A percentile compares a stretch with the other conserved stretches of the same genome.
phyloP scores from a whole-genome alignment of 192 early-diverging fungal species.

The Dissophora globulifera region DNA sequence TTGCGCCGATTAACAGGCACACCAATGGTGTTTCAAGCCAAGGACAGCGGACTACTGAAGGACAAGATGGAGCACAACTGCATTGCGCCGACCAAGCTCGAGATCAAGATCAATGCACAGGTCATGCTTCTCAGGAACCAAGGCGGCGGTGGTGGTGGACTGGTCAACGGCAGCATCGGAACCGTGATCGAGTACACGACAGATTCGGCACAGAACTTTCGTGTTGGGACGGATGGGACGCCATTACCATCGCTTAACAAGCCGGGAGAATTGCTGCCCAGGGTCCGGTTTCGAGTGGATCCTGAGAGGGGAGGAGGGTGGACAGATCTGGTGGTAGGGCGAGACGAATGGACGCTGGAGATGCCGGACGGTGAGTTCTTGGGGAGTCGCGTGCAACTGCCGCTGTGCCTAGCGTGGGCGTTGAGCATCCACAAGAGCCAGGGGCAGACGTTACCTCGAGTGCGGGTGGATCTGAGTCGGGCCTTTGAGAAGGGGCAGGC shows the following conservation, averaged over 20 bases:
- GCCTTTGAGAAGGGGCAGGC: conserved; percentile 88
- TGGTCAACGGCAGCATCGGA: conserved; percentile 91
- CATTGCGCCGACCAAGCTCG: conserved; percentile 69
- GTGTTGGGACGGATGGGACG: background rate
- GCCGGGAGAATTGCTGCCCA: conserved; percentile 20
- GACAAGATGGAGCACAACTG: conserved; percentile 60
- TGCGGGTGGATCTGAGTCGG: conserved; percentile 79
- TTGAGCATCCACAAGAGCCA: conserved; percentile 90
- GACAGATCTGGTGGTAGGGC: conserved; percentile 31
- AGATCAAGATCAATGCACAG: conserved; percentile 81
- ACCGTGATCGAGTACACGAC: conserved; percentile 56
- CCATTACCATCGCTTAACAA: conserved; percentile 11
- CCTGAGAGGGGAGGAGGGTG: background rate
- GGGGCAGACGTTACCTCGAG: conserved; percentile 83
- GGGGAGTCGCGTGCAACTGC: conserved; percentile 60
- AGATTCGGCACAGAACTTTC: conserved; percentile 14
- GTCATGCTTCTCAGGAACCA: conserved; percentile 87
- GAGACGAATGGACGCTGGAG: conserved; percentile 42
- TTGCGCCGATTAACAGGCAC: conserved; percentile 65
- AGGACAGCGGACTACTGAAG: conserved; percentile 50
- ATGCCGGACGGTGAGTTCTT: conserved; percentile 12
- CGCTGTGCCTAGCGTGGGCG: conserved; percentile 84
- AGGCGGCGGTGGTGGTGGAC: conserved; percentile 29
- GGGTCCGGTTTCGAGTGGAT: conserved; percentile 31
- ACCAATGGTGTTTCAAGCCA: conserved; percentile 51